phyloP scores from a whole-genome alignment of 306 rosid species.

The Prunus mongolica region DNA sequence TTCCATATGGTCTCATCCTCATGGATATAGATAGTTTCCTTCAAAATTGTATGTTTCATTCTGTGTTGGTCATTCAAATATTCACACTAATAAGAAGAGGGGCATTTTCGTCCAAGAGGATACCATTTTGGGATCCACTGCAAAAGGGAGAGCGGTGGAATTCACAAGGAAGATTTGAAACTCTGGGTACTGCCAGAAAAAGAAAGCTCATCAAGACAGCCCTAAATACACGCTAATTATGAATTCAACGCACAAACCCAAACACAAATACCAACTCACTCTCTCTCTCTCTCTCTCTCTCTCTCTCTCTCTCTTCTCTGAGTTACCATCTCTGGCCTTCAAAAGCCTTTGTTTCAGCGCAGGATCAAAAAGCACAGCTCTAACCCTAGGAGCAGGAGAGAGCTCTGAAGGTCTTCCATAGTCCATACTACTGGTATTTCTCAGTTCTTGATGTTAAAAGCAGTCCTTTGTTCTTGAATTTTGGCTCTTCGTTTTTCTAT shows the following conservation, averaged over 20 bases:
- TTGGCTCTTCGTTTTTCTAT: neutral
- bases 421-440: neutral
- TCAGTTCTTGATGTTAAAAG: neutral
- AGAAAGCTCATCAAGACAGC: neutral
- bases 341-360: neutral
- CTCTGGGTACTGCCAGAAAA: constrained; percentile 9
- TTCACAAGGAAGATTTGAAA: constrained; percentile 46
- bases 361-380: neutral
- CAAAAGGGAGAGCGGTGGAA: constrained; percentile 56
- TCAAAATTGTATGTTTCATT: no score
- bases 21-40: no score
- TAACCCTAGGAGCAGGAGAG: neutral
- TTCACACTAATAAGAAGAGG: neutral
- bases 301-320: neutral
- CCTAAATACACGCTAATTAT: neutral
- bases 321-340: neutral
- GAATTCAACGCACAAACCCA: neutral
- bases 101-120: constrained; percentile 21
- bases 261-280: neutral
- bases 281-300: neutral
- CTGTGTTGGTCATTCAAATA: no score
- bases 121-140: constrained; percentile 23
- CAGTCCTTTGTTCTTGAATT: neutral
- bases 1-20: no score
- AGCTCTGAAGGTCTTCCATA: no score